A percentile compares a stretch with the other conserved stretches of the same genome.
Conservation (phyloP, 805 yeast species). For the Kodamaea restingae region DNA sequence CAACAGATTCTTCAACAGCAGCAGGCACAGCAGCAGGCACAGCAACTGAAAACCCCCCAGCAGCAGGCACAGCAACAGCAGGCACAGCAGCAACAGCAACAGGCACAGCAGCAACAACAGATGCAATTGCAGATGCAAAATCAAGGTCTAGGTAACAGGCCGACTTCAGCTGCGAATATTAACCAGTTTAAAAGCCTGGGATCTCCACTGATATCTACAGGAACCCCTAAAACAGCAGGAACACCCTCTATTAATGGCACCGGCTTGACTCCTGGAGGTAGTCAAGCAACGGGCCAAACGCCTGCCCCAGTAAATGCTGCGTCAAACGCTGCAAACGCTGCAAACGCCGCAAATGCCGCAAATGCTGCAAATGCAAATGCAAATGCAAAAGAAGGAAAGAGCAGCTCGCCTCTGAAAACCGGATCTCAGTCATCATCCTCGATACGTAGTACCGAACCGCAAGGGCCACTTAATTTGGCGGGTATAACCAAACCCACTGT, state of each 20-base stretch:
- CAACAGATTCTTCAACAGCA: constrained; percentile 13
- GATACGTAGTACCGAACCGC: constrained; percentile 13
- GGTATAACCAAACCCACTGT: constrained; percentile 49
- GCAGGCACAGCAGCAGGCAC: constrained; percentile 9
- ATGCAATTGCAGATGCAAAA: constrained; percentile 10
- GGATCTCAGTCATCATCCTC: constrained; percentile 10
- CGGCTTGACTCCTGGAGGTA: constrained; percentile 30
- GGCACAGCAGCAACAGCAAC: constrained; percentile 11
- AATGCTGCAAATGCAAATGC: constrained; percentile 22
- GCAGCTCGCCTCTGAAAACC: constrained; percentile 8
- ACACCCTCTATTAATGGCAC: constrained; percentile 16
- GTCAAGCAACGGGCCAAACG: constrained; percentile 6
- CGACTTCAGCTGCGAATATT: constrained; percentile 3
- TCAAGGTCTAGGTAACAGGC: constrained; percentile 5
- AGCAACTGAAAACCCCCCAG: background rate
- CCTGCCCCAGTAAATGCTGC: constrained; percentile 7
- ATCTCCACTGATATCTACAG: constrained; percentile 6
- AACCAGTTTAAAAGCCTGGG: constrained; percentile 1
- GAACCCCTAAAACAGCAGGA: constrained; percentile 5
- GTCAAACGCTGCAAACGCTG: constrained; percentile 38
- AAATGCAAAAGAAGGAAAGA: constrained; percentile 12
- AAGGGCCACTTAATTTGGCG: constrained; percentile 27
- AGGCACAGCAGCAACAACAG: too few species aligned
- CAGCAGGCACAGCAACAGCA: constrained; percentile 12
- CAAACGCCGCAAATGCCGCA: constrained; percentile 49